Conservation (phyloP, 1,139 yeast genomes). For the Candida smagusa region DNA sequence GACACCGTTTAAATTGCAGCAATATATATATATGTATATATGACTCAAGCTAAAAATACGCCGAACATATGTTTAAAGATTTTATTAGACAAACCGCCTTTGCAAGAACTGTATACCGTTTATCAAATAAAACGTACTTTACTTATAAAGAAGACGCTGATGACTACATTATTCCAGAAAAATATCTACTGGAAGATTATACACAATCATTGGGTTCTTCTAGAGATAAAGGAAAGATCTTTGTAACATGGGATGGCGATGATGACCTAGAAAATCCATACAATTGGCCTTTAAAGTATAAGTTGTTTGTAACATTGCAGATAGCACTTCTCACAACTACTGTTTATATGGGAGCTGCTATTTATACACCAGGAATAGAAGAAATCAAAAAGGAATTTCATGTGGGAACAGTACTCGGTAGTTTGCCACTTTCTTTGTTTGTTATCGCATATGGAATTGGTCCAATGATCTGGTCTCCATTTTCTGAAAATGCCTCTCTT, state of each 20-base stretch:
- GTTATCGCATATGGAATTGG: constrained; percentile 40
- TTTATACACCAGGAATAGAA: constrained; percentile 54
- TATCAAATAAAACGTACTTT: constrained; percentile 29
- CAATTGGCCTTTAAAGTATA: constrained; percentile 48
- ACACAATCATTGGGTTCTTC: neutral
- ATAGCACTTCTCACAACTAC: constrained; percentile 46
- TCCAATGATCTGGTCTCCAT: constrained; percentile 35
- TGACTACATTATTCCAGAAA: constrained; percentile 33
- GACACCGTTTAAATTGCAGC: too few species aligned
- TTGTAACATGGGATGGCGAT: neutral
- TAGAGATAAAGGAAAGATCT: constrained; percentile 1
- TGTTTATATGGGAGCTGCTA: constrained; percentile 60
- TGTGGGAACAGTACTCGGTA: constrained; percentile 23
- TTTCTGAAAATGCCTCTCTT: constrained; percentile 38
- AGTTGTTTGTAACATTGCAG: constrained; percentile 34
- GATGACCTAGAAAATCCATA: constrained; percentile 56
- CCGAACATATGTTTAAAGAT: constrained; percentile 1
- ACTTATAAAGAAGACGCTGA: constrained; percentile 29
- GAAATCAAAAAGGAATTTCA: constrained; percentile 25
- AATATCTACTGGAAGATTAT: constrained; percentile 15
- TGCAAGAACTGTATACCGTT: constrained; percentile 32
- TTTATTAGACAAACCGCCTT: constrained; percentile 33
- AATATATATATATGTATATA: constrained; percentile 1
- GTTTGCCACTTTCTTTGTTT: constrained; percentile 32
- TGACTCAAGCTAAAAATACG: neutral